Percentiles rank a stretch among this genome's conserved stretches.
These are phyloP conservation scores for Sporothrix protearum DNA, from an alignment of 2,329 filamentous ascomycete species.

Conservation along the genomic window DNA sequence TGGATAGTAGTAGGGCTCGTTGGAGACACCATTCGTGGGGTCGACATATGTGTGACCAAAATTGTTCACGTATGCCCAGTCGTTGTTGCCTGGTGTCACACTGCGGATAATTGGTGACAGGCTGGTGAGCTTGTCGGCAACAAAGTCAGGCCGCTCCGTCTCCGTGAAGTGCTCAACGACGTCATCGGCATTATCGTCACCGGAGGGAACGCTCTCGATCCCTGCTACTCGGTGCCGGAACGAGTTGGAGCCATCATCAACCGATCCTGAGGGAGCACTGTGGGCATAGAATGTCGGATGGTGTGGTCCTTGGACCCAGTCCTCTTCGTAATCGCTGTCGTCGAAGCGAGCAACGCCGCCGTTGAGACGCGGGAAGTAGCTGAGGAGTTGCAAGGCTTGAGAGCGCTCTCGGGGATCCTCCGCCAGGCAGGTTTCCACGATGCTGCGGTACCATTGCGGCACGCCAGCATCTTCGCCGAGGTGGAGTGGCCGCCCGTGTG, in stretches of 20 bases:
- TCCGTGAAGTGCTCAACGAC: not conserved
- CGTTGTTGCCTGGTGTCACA: constrained; percentile 41
- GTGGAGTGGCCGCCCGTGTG: constrained; percentile 65
- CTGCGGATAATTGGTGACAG: constrained; percentile 39
- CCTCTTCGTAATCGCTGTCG: constrained; percentile 33
- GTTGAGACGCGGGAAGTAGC: constrained; percentile 57
- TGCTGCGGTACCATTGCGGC: constrained; percentile 72
- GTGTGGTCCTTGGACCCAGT: constrained; percentile 24
- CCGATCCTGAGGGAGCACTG: constrained; percentile 38
- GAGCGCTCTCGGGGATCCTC: constrained; percentile 67
- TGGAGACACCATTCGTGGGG: constrained; percentile 36
- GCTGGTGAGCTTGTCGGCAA: constrained; percentile 37
- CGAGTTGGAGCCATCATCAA: constrained; percentile 40
- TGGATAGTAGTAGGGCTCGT: constrained; percentile 46
- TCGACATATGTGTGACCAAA: constrained; percentile 40
- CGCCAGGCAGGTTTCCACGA: constrained; percentile 74
- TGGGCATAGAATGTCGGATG: constrained; percentile 25
- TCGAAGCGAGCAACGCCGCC: constrained; percentile 29
- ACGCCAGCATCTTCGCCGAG: constrained; percentile 58
- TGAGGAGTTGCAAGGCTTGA: constrained; percentile 69
- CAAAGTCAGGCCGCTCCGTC: constrained; percentile 39
- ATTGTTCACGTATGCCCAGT: constrained; percentile 42
- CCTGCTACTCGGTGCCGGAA: constrained; percentile 11
- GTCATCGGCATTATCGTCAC: not conserved
- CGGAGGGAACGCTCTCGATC: not conserved